A percentile compares a stretch with the other conserved stretches of the same genome.
Conservation (phyloP, 257 asterid species). For the Solanum dulcamara region DNA sequence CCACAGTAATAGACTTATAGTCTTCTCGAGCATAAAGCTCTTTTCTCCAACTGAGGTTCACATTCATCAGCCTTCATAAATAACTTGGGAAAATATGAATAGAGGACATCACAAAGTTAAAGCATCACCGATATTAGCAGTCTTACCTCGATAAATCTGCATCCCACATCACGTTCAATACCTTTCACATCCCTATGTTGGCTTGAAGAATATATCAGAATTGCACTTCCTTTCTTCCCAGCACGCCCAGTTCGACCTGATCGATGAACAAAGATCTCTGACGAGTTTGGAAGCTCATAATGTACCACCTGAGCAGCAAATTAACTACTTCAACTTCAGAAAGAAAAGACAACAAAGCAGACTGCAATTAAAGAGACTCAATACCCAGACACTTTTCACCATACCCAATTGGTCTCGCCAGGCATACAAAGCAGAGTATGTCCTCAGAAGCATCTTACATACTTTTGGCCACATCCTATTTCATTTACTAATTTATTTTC, state of each 20-base stretch:
- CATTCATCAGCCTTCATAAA: neutral
- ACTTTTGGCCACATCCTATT: neutral
- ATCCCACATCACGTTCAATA: conserved; percentile 16
- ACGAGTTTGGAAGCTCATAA: conserved; percentile 14
- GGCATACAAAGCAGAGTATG: neutral
- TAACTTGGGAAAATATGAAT: neutral
- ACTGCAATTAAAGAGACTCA: neutral
- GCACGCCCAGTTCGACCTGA: conserved; percentile 21
- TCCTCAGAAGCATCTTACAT: neutral
- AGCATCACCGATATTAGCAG: neutral
- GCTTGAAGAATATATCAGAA: conserved; percentile 6
- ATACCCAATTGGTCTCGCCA: neutral
- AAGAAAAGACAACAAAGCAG: neutral
- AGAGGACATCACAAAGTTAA: neutral
- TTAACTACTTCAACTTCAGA: neutral
- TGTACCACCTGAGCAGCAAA: conserved; percentile 49
- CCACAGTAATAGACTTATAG: neutral
- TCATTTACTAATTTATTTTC: neutral
- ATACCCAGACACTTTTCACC: neutral
- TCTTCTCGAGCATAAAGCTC: neutral
- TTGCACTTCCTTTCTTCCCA: conserved; percentile 18
- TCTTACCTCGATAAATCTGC: conserved; percentile 14
- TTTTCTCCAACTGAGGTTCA: neutral
- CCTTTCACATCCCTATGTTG: conserved; percentile 13
- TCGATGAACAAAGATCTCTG: conserved; percentile 18